Evolutionary conservation across 345 rosid species (phyloP).

Genomic region (Gossypium stocksii): DNA sequence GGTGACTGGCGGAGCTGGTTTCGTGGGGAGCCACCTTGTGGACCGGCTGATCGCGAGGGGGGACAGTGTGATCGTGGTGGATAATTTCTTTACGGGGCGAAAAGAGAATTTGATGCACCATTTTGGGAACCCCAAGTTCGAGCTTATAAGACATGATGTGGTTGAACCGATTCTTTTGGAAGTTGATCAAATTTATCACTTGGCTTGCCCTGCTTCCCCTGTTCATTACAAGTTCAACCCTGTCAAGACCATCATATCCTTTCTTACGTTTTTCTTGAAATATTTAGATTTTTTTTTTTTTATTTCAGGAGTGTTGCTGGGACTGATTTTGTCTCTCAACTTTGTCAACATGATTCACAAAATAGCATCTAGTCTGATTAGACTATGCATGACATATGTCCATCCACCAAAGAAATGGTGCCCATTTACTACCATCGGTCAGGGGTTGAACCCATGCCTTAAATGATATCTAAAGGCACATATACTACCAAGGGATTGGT

Average conservation of each 20-base stretch:
- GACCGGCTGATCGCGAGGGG: conserved; percentile 76
- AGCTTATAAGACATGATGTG: conserved; percentile 73
- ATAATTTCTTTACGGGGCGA: conserved; percentile 72
- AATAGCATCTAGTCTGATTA: too few species aligned
- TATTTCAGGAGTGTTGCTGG: too few species aligned
- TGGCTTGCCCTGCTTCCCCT: conserved; percentile 89
- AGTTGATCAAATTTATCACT: conserved; percentile 89
- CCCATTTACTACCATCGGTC: too few species aligned
- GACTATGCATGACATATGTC: too few species aligned
- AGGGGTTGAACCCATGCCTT: too few species aligned
- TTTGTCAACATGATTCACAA: too few species aligned
- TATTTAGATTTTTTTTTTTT: not conserved
- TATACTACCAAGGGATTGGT: too few species aligned
- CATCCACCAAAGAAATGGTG: too few species aligned
- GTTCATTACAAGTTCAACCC: conserved; percentile 91
- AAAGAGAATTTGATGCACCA: conserved; percentile 74
- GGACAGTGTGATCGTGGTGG: conserved; percentile 71
- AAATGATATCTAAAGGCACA: too few species aligned
- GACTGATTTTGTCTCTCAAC: too few species aligned
- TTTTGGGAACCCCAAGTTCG: conserved; percentile 69
- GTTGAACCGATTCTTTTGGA: conserved; percentile 77
- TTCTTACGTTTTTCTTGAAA: not conserved
- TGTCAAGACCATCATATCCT: conserved; percentile 89
- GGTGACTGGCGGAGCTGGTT: conserved; percentile 86
- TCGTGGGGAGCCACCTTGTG: conserved; percentile 89